Evolutionary conservation across 768 basidiomycete species (phyloP), one percentile per base, ranked within the genome.

Genomic region (Suillus placidus): DNA sequence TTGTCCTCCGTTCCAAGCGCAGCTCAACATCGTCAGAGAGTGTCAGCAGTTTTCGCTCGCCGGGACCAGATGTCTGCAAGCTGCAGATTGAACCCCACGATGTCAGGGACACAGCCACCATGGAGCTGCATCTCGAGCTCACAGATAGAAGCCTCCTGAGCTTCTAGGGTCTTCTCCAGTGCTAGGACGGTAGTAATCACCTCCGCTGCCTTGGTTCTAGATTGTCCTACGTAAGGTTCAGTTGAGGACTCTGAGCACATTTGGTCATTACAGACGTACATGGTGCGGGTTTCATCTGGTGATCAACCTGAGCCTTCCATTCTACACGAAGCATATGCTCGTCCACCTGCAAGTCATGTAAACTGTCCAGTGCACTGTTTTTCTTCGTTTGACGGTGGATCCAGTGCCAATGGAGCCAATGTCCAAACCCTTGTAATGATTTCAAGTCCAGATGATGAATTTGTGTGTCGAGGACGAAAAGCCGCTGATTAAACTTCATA

Each of bases 381-480:
- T 67, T 67, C 42, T 66, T 68, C 26, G 32, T 42, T 60, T 66
- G 64, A 55, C 61, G 57, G 40, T 68, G 64, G 51, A 34, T 45
- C 67, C 67, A 68, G 14, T 35, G 51, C 20, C 54, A 16, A 26
- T 40, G 43, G 42, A 72, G 60, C 71, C 71, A 72, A 9, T 51
- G n/a, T 6, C 70, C 71, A 1, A 76, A 49, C 18, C 47, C 37
- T 18, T 60, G 34, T 6, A 71, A 56, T 13, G 57, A 65, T 12
- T 69, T 67, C 12, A 37, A 40, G 26, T 70, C 64, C 5, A 70
- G 60, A 47, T 73, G 67, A 43, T 64, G 43, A 7, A 76, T 62
- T 65, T 78, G 74, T 3, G 26, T 63, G 60, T 79, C 73, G 14
- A 79, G 64, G 0, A 71, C 62, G 47, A 71, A 76, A 14, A 77